Evolutionary conservation across 306 rosid genomes (phyloP).

Genomic region (Glycine tomentella): DNA sequence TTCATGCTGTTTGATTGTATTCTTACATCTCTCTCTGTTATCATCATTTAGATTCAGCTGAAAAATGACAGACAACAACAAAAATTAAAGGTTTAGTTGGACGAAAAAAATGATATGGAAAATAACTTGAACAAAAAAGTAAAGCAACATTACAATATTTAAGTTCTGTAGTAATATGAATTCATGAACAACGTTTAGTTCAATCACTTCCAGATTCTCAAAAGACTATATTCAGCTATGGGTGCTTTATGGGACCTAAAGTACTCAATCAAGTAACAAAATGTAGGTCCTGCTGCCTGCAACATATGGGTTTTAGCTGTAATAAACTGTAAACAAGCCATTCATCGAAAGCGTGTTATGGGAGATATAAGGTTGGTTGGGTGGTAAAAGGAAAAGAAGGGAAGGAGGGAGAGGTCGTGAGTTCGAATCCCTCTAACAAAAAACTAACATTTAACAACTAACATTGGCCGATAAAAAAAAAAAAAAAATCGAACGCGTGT

Average conservation of each 20-base stretch:
- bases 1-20: conserved; percentile 55
- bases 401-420: no score
- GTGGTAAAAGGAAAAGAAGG: no score
- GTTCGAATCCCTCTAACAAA: no score
- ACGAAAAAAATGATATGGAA: neutral
- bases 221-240: neutral
- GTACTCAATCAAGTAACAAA: neutral
- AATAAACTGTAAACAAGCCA: neutral
- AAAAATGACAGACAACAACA: conserved; percentile 28
- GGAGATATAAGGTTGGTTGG: no score
- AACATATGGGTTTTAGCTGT: neutral
- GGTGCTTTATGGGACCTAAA: neutral
- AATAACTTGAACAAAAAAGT: neutral
- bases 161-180: neutral
- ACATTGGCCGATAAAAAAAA: no score
- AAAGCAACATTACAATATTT: conserved; percentile 2
- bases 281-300: neutral
- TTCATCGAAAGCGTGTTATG: neutral
- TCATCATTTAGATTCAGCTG: conserved; percentile 43
- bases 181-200: conserved; percentile 15
- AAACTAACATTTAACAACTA: no score
- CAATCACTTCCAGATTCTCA: conserved; percentile 6
- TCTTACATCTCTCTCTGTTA: conserved; percentile 34
- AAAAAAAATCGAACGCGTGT: no score
- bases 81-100: conserved; percentile 25